Conservation (phyloP, 2,329 filamentous ascomycete species). For the Cladobotryum mycophilum region DNA sequence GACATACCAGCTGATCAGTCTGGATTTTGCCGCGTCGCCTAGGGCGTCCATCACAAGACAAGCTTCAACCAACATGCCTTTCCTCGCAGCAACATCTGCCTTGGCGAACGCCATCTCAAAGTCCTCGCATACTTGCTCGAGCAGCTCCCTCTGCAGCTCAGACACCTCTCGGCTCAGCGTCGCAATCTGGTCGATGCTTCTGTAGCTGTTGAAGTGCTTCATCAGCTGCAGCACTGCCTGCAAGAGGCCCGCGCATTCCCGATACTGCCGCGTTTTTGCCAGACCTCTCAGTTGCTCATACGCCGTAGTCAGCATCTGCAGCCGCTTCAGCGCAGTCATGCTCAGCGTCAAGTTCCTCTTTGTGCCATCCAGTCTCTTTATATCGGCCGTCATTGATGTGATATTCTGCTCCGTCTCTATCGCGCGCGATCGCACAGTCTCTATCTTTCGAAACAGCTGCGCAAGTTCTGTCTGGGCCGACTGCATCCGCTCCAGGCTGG, state of each 20-base stretch:
- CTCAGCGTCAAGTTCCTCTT: conserved; percentile 94
- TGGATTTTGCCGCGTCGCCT: conserved; percentile 74
- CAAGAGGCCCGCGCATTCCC: conserved; percentile 87
- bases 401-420: conserved; percentile 92
- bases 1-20: conserved; percentile 93
- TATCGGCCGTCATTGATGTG: conserved; percentile 97
- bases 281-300: conserved; percentile 89
- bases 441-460: conserved; percentile 88
- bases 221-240: conserved; percentile 96
- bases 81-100: conserved; percentile 66
- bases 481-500: conserved; percentile 86
- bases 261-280: conserved; percentile 81
- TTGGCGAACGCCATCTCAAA: conserved; percentile 95
- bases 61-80: conserved; percentile 71
- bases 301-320: conserved; percentile 99
- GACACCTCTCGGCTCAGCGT: conserved; percentile 86
- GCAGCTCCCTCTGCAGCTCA: conserved; percentile 82
- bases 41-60: conserved; percentile 93
- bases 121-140: conserved; percentile 98
- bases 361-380: conserved; percentile 92
- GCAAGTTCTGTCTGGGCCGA: conserved; percentile 84
- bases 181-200: conserved; percentile 96
- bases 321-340: conserved; percentile 93
- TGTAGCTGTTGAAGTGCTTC: conserved; percentile 96
- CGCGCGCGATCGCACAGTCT: conserved; percentile 81